Evolutionary conservation across 23 red algal species (phyloP), one percentile per base, ranked within the genome.

Genomic region (Gracilaria domingensis): DNA sequence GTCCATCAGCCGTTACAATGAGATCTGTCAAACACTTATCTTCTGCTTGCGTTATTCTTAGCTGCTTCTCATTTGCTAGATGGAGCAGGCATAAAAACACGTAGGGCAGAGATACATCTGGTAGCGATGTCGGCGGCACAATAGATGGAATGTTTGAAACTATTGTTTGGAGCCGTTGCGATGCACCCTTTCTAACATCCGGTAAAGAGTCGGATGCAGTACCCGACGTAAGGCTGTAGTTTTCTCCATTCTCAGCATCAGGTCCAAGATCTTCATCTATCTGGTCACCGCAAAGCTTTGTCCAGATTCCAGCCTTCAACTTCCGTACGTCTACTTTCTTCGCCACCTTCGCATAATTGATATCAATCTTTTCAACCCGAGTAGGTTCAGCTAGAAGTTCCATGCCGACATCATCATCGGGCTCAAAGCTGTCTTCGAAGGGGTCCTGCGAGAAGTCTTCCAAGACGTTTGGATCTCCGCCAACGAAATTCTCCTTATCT

Each of bases 51-150:
- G 69, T 51, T 32, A 98, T 65, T 67, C 77, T 56, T 6, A 98
- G 80, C 34, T 53, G 53, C 49, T 92, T 91, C 80, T 99, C 97
- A 59, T 99, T 99, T 18, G 97, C 97, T 12, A 99, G 91, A 78
- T 99, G 97, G 30, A 99, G 92, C 45, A 99, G 58, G 37, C 93
- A 95, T 57, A 99, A 95, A 78, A 99, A 99, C 24, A 99, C 75
- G 50, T 96, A 99, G 1, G 93, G 85, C 24, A 95, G 39, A 24
- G 97, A 95, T 12, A 99, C 72, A 38, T 98, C 93, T 28, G 74
- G 42, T 37, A 89, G 61, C 14, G 80, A 86, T 0, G 59, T 33
- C 4, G 30, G 30, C n/a, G 85, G 81, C 21, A 89, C 66, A 12
- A 84, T 84, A 29, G 79, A 66, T n/a, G 57, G 81, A 33, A 91